Evolutionary conservation across 495 filamentous ascomycete genomes (phyloP), one percentile per base, ranked within the genome.

Genomic region (Hyaloscypha finlandica): DNA sequence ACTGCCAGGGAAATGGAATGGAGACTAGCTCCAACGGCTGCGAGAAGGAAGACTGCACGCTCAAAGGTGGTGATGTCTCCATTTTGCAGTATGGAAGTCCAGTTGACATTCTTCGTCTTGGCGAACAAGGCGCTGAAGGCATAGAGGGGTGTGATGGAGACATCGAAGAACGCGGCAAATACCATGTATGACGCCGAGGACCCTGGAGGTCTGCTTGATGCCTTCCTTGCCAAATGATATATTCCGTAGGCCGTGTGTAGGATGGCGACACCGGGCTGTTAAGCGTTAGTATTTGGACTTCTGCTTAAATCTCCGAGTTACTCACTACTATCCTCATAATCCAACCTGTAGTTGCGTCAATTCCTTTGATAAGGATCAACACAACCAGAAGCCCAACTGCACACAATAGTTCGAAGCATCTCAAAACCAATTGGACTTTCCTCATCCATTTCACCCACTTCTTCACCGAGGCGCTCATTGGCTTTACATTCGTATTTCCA

Each of bases 151-250:
- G 94, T 77, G 31, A 94, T 78, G 12, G 85, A 85, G 12, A 86
- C 77, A 73, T 97, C 93, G 12, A 90, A 83, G 25, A 90, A 77
- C 8, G 86, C 79, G 16, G 93, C 88, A 71, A 96, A 97, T 51
- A 94, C 72, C 75, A 93, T 92, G 74, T 97, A 97, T 65, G 90
- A 92, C 9, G 91, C 88, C 6, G 92, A 90, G 53, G 91, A 93
- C 8, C 80, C 89, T 1, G 93, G 85, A 3, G 92, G 88, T 25
- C 92, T 85, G 22, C 77, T 81, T 63, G 88, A 84, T 0, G 90
- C 83, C 31, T 89, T 85, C 22, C 89, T 84, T 31, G 81, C 78
- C 31, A 95, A 85, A 75, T 96, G 91, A 73, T 90, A 93, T 54
- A 94, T 84, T 35, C 83, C 90, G 75, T 97, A 97, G 6, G 88